Percentiles rank a stretch among this genome's conserved stretches.
These are phyloP conservation scores for Obba rivulosa DNA, from an alignment of 768 basidiomycete genomes.

Conservation along the genomic window DNA sequence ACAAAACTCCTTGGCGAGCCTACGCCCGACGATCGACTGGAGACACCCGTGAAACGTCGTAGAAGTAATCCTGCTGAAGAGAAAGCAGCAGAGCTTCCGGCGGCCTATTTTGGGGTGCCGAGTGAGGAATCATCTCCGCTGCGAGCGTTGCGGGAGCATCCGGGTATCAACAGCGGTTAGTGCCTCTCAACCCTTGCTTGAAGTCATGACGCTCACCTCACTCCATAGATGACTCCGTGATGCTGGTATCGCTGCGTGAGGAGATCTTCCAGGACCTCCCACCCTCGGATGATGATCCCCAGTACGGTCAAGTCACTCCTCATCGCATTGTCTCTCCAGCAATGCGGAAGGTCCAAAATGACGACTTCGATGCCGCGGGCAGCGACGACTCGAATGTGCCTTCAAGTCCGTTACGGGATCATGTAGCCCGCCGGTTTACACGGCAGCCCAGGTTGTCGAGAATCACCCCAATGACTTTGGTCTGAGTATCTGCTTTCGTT, in stretches of 20 bases:
- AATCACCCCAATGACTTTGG: too few species aligned
- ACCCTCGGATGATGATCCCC: constrained; percentile 64
- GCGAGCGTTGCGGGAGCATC: constrained; percentile 17
- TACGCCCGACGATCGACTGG: constrained; percentile 1
- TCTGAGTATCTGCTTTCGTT: too few species aligned
- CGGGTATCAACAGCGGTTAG: constrained; percentile 31
- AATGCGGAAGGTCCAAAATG: constrained; percentile 31
- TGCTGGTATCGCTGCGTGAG: constrained; percentile 18
- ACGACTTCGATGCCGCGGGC: constrained; percentile 30
- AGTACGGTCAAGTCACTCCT: constrained; percentile 64
- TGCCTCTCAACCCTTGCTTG: neutral
- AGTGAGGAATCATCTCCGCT: constrained; percentile 15
- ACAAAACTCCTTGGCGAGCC: constrained; percentile 9
- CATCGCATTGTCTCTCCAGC: constrained; percentile 61
- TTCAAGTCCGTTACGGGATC: constrained; percentile 43
- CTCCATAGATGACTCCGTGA: constrained; percentile 44
- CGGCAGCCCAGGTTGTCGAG: constrained; percentile 2
- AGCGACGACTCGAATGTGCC: constrained; percentile 43
- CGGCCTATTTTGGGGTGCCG: too few species aligned
- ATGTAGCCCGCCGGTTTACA: constrained; percentile 16
- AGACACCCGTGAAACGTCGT: constrained; percentile 13
- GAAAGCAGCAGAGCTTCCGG: neutral
- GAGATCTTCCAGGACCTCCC: constrained; percentile 20
- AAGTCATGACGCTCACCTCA: neutral
- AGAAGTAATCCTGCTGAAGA: constrained; percentile 4